Base-by-base conservation (phyloP, 371 early-diverging fungal species). In the Mortierella sp. region DNA sequence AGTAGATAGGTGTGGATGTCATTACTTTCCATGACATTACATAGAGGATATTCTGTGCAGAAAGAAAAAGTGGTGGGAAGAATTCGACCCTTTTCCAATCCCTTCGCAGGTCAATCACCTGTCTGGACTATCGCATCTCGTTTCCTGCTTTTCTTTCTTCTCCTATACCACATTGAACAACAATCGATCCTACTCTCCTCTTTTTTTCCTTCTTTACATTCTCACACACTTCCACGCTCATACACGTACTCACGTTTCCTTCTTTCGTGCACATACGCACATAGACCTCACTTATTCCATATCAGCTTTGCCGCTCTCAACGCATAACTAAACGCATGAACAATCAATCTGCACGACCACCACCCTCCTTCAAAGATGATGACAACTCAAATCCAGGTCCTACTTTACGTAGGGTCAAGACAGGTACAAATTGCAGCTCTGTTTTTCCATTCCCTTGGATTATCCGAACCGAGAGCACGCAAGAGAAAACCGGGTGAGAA, bases 311-410 rank as follows among this genome's bases (percentile, higher is more conserved):
- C 31, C 31, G 26, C 59, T 31, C 31, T 55, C 26, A 8, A 54
- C 55, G 9, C 16, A 16, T 16, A 31, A 28, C 3, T 28, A 57
- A 26, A 13, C 28, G 19, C 59, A 31, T 11, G 5, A 14, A 59
- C 31, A 14, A 5, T 14, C 14, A 31, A 59, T 16, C 31, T 14
- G 11, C 13, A 4, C 50, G 14, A 50, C 28, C 59, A 5, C 31
- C 59, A 59, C 5, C 21, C 37, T 64, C 9, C 37, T 37, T 16
- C 21, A 64, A 64, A 9, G 40, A 72, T 78, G 78, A 40, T 78
- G 43, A 78, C 78, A 16, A 78, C 69, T 5, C 78, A 78, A 40
- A 72, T 73, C 54, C 50, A 78, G 50, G 78, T 78, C 44, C 69
- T 78, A 28, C 78, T 73, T 5, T 78, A 64, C 16, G 69, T 73